A percentile compares a stretch with the other conserved stretches of the same genome.
These are phyloP conservation scores for Leersia perrieri DNA, from an alignment of 176 grass and related monocot genomes.

Conservation along the genomic window DNA sequence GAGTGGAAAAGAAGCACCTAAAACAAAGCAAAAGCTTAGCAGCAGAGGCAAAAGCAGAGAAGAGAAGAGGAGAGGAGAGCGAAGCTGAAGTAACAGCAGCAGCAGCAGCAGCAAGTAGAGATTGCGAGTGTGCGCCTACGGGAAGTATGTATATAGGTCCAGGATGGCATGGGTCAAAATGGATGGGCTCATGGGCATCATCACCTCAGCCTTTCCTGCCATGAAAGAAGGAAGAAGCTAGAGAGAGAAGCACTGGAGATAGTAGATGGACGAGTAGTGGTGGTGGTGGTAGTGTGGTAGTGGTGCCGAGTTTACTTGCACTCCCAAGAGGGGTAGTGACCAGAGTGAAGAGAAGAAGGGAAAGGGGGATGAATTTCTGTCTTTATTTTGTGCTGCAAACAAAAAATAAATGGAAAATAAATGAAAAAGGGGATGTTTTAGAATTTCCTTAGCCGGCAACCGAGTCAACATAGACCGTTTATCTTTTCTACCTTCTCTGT, in stretches of 20 bases:
- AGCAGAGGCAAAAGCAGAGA: conserved; percentile 42
- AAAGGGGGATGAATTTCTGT: neutral
- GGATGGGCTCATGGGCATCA: conserved; percentile 55
- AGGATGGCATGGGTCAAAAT: conserved; percentile 54
- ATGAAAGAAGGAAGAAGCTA: conserved; percentile 52
- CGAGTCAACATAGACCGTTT: no score
- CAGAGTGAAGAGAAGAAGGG: neutral
- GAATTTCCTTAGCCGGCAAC: no score
- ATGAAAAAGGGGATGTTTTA: no score
- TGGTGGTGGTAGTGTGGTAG: neutral
- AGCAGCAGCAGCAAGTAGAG: conserved; percentile 2
- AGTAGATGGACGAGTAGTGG: conserved; percentile 16
- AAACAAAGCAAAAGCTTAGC: conserved; percentile 55
- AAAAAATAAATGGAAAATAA: neutral
- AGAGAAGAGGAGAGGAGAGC: neutral
- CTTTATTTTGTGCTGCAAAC: conserved; percentile 22
- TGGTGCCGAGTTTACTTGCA: conserved; percentile 11
- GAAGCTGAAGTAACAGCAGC: no score
- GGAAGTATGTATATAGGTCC: conserved; percentile 34
- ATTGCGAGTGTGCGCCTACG: conserved; percentile 21
- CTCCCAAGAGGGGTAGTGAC: neutral
- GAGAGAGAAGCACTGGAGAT: conserved; percentile 32
- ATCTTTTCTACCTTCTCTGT: no score
- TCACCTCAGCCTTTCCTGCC: conserved; percentile 70
- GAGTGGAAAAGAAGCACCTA: conserved; percentile 46